Evolutionary conservation across 2,329 filamentous ascomycete species (phyloP).

Genomic region (Aspergillus sp.): DNA sequence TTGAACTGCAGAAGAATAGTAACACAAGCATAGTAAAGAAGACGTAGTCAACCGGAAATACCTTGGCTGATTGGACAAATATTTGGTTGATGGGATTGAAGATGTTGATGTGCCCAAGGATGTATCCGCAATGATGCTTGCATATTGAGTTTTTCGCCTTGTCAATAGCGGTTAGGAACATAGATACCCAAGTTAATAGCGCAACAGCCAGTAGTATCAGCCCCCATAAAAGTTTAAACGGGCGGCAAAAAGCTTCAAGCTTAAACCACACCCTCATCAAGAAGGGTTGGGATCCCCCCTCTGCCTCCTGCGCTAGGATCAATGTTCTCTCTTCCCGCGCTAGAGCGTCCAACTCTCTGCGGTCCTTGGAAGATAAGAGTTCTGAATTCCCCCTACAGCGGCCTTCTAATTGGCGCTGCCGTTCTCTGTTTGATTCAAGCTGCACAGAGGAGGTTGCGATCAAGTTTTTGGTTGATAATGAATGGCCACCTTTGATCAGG

Average conservation of each 20-base stretch:
- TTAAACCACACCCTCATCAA: slow-evolving; percentile 77
- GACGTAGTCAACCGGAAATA: slow-evolving; percentile 90
- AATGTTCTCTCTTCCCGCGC: slow-evolving; percentile 89
- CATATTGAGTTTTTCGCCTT: slow-evolving; percentile 95
- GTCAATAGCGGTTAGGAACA: slow-evolving; percentile 94
- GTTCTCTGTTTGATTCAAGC: slow-evolving; percentile 83
- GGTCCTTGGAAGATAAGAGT: slow-evolving; percentile 78
- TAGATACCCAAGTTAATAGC: slow-evolving; percentile 79
- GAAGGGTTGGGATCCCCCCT: slow-evolving; percentile 71
- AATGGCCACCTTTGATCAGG: slow-evolving; percentile 87
- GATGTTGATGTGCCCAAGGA: slow-evolving; percentile 81
- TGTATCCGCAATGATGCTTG: slow-evolving; percentile 86
- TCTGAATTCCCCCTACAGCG: slow-evolving; percentile 75
- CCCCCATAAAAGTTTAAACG: slow-evolving; percentile 83
- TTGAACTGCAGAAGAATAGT: slow-evolving; percentile 83
- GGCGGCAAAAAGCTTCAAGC: slow-evolving; percentile 76
- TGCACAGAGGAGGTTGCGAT: slow-evolving; percentile 75
- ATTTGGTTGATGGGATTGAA: slow-evolving; percentile 96
- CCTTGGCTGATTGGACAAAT: slow-evolving; percentile 74
- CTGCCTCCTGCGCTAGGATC: slow-evolving; percentile 70
- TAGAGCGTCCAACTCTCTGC: slow-evolving; percentile 82
- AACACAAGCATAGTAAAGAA: slow-evolving; percentile 82
- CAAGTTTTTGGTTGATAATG: slow-evolving; percentile 77
- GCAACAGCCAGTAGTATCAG: slow-evolving; percentile 73
- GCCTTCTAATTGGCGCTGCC: slow-evolving; percentile 86